Conservation (phyloP, 2,329 filamentous ascomycete species). For the Penicillium sp. region DNA sequence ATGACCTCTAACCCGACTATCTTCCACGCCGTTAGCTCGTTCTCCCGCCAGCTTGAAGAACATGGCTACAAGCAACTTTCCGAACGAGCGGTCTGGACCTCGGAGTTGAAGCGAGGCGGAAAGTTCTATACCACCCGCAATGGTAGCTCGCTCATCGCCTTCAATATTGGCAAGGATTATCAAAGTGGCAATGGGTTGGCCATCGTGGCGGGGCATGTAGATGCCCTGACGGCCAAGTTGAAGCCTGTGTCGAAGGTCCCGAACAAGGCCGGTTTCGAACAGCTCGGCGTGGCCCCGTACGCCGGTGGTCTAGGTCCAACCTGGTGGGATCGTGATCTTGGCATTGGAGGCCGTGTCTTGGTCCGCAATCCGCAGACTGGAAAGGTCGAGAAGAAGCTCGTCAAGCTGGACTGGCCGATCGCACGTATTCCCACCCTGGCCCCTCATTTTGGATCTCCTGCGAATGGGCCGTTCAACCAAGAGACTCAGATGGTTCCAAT, state of each 20-base stretch:
- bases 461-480: conserved; percentile 63
- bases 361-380: conserved; percentile 65
- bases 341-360: conserved; percentile 82
- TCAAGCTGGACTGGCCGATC: conserved; percentile 92
- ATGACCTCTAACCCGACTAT: conserved; percentile 86
- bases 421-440: conserved; percentile 87
- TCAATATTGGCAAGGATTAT: conserved; percentile 74
- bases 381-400: conserved; percentile 73
- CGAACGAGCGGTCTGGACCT: conserved; percentile 70
- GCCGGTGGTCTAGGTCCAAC: conserved; percentile 80
- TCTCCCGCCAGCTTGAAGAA: conserved; percentile 64
- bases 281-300: conserved; percentile 89
- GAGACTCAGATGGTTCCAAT: conserved; percentile 95
- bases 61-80: conserved; percentile 70
- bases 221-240: conserved; percentile 81
- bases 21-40: conserved; percentile 80
- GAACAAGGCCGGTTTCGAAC: conserved; percentile 76
- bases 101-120: conserved; percentile 66
- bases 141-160: conserved; percentile 77
- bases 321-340: conserved; percentile 96
- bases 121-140: conserved; percentile 89
- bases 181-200: conserved; percentile 78
- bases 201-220: conserved; percentile 87
- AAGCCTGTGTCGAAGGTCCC: conserved; percentile 85
- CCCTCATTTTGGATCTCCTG: conserved; percentile 79